Evolutionary conservation across 768 basidiomycete genomes (phyloP), one percentile per base, ranked within the genome.

Genomic region (Serendipita sp.): DNA sequence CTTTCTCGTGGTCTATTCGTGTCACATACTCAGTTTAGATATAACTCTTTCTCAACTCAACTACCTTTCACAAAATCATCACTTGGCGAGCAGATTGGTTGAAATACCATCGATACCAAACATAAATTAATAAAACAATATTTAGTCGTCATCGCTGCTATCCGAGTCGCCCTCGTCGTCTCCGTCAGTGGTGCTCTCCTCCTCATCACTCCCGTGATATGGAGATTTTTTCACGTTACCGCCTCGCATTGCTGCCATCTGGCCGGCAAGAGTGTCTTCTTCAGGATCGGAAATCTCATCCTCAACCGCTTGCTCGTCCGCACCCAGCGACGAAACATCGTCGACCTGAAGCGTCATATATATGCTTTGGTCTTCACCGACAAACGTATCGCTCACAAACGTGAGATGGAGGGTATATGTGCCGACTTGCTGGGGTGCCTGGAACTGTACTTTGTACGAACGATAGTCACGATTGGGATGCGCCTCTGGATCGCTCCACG

Each of bases 271-370:
- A 26, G 87, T 82, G 72, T 98, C 96, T 72, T 98, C 96, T 31
- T 98, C 96, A 0, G 96, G 96, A 56, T 98, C 96, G 0, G 93
- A 96, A 66, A 98, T 99, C 64, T 96, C 94, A 69, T 97, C 93
- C 38, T 95, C 94, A 22, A 75, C 75, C 30, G 74, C 79, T 62
- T 79, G 76, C 42, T 85, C 85, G 3, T 84, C 83, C 0, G 75
- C 75, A 11, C 71, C 75, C 17, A 85, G 74, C 1, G 76, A 76
- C 9, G 84, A 78, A 2, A 81, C 74, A 43, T 90, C 85, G 61
- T 93, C 89, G 34, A 96, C 86, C 70, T 86, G 86, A 65, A 96
- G 82, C 90, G 81, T 76, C 66, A 97, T 81, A 64, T 88, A 86
- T 65, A 72, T 76, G 51, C 77, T 75, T 11, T 79, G 77, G 67